Evolutionary conservation across 73 alveolate genomes (phyloP).

Genomic region (Symbiodinium natans): DNA sequence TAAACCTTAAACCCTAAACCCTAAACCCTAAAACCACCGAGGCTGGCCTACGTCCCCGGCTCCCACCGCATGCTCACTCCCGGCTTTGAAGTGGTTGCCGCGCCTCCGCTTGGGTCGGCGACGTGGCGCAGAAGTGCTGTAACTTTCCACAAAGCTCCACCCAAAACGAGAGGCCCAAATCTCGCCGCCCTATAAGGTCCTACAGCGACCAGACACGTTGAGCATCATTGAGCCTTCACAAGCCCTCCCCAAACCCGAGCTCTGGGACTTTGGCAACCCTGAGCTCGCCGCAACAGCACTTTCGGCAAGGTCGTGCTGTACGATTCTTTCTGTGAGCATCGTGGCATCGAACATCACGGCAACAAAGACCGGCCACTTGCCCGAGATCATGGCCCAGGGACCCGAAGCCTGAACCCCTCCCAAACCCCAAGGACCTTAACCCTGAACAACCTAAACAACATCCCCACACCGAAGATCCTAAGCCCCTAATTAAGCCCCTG

Average conservation of each 20-base stretch:
- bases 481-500: neutral
- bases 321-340: constrained; percentile 90
- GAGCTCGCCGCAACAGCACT: no score
- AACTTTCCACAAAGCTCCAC: no score
- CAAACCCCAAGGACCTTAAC: neutral
- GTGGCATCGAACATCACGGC: constrained; percentile 91
- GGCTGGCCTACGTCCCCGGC: constrained; percentile 91
- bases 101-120: constrained; percentile 64
- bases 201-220: no score
- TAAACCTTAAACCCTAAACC: neutral
- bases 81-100: constrained; percentile 86
- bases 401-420: neutral
- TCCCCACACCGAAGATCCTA: neutral
- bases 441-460: neutral
- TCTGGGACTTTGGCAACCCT: neutral
- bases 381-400: neutral
- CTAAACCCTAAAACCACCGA: neutral
- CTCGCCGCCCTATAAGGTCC: no score
- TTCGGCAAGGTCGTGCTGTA: constrained; percentile 61
- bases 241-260: no score
- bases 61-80: constrained; percentile 86
- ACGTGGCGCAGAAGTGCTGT: no score
- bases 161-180: no score
- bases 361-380: constrained; percentile 34
- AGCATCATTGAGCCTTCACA: no score